Evolutionary conservation across 805 yeast species (phyloP), one percentile per base, ranked within the genome.

Genomic region (Candida piceae): DNA sequence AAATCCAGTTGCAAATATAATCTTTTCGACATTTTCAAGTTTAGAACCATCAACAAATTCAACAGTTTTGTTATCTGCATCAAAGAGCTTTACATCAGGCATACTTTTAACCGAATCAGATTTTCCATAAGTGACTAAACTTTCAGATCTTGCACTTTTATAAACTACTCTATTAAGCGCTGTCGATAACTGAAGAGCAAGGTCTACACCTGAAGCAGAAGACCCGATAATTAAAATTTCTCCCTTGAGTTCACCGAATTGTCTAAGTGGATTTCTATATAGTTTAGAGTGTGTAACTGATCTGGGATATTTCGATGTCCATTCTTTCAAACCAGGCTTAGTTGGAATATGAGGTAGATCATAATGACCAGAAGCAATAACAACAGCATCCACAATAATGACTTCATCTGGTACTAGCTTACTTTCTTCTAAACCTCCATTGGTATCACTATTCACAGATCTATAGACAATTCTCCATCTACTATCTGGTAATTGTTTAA

Each of bases 1-100:
- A 55, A 78, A 84, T 0, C 94, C 94, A 0, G 94, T 84, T 10
- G 83, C 82, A 55, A 78, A 80, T 8, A 84, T 57, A 9, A 84
- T 57, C 17, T 55, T 54, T 35, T 79, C 85, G 28, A 82, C 74
- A 32, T 67, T 63, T 1, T 48, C 45, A 4, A 79, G 41, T 8
- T 46, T 52, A 1, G 61, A 40, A 1, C 80, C 86, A 50, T 78
- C 80, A 5, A 50, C 62, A 41, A 78, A 70, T 15, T 56, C 49
- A 3, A 79, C 69, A 0, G 57, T 38, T 29, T 63, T 60, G 1
- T 63, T 57, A 0, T 52, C 60, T 4, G 66, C 48, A 31, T 70
- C 65, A 37, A 74, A 67, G 8, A 45, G 38, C 5, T 51, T 59
- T 34, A 75, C 55, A 38, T 75, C 77, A 1, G 66, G 60, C 7